phyloP scores from a whole-genome alignment of 2,329 filamentous ascomycete species.

The Fusarium torreyae region DNA sequence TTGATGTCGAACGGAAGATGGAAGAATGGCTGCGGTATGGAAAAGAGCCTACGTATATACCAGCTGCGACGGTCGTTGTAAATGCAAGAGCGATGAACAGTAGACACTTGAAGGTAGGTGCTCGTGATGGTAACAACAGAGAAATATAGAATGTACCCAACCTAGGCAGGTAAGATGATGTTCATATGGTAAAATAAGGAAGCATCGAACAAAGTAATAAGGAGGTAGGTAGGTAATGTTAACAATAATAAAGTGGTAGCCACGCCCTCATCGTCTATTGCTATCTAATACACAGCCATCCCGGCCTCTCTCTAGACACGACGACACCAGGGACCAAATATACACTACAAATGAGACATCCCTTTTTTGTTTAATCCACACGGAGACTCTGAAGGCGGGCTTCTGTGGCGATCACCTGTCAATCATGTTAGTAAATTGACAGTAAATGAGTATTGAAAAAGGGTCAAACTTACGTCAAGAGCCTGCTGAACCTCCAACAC shows the following conservation, averaged over 20 bases:
- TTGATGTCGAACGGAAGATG: too few species aligned
- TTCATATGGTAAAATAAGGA: background rate
- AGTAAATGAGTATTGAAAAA: conserved; percentile 1
- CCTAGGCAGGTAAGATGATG: background rate
- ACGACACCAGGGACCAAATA: conserved; percentile 50
- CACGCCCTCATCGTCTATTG: conserved; percentile 54
- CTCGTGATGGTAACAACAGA: background rate
- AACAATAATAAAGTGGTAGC: conserved; percentile 28
- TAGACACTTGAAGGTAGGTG: too few species aligned
- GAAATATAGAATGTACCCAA: background rate
- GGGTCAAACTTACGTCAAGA: conserved; percentile 80
- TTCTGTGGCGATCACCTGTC: conserved; percentile 88
- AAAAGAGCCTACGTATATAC: too few species aligned
- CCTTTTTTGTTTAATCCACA: conserved; percentile 73
- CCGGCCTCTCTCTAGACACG: conserved; percentile 49
- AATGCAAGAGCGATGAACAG: too few species aligned
- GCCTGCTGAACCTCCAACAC: conserved; percentile 97
- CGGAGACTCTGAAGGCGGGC: conserved; percentile 89
- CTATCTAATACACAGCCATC: conserved; percentile 56
- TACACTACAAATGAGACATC: conserved; percentile 56
- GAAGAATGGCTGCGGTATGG: too few species aligned
- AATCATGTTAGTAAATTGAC: conserved; percentile 35
- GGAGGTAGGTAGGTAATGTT: background rate
- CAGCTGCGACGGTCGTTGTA: too few species aligned
- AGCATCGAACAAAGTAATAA: background rate